phyloP scores from a whole-genome alignment of 106 monocot genomes.

The Gastrodia elata region DNA sequence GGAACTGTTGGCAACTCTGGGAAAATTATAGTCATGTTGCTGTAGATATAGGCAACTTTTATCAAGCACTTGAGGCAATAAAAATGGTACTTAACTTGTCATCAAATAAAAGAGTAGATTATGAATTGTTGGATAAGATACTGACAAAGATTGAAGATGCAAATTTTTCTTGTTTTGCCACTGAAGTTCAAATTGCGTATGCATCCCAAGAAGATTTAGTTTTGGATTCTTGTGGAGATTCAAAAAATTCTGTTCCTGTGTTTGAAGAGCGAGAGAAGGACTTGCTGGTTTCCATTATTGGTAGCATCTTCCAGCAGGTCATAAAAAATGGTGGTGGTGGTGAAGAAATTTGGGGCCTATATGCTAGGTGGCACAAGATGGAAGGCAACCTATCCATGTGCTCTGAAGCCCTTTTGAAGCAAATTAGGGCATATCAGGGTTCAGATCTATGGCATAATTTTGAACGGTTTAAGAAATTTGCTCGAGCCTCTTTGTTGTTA shows the following conservation, averaged over 20 bases:
- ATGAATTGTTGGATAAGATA: slow-evolving; percentile 59
- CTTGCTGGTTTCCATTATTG: slow-evolving; percentile 56
- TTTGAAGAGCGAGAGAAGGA: slow-evolving; percentile 38
- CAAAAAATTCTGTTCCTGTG: slow-evolving; percentile 6
- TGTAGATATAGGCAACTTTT: slow-evolving; percentile 58
- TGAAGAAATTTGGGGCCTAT: slow-evolving; percentile 72
- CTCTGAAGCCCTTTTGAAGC: slow-evolving; percentile 89
- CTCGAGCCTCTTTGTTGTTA: slow-evolving; percentile 53
- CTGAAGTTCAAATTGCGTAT: slow-evolving; percentile 7
- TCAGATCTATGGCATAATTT: slow-evolving; percentile 63
- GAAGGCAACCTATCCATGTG: slow-evolving; percentile 79
- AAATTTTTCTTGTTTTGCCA: neutral
- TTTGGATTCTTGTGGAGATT: slow-evolving; percentile 8
- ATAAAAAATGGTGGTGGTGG: slow-evolving; percentile 42
- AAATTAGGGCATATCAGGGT: slow-evolving; percentile 90
- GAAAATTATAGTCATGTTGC: slow-evolving; percentile 87
- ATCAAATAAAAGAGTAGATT: slow-evolving; percentile 52
- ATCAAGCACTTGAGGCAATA: slow-evolving; percentile 72
- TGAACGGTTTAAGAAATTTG: slow-evolving; percentile 69
- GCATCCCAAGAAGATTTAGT: slow-evolving; percentile 10
- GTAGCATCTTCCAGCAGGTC: slow-evolving; percentile 65
- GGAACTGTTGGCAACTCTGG: slow-evolving; percentile 96
- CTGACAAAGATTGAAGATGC: slow-evolving; percentile 46
- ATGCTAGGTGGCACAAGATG: slow-evolving; percentile 85
- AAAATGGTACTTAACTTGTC: slow-evolving; percentile 76